Evolutionary conservation across 2,329 filamentous ascomycete species (phyloP), one percentile per base, ranked within the genome.

Genomic region (Phialemoniopsis sp.): DNA sequence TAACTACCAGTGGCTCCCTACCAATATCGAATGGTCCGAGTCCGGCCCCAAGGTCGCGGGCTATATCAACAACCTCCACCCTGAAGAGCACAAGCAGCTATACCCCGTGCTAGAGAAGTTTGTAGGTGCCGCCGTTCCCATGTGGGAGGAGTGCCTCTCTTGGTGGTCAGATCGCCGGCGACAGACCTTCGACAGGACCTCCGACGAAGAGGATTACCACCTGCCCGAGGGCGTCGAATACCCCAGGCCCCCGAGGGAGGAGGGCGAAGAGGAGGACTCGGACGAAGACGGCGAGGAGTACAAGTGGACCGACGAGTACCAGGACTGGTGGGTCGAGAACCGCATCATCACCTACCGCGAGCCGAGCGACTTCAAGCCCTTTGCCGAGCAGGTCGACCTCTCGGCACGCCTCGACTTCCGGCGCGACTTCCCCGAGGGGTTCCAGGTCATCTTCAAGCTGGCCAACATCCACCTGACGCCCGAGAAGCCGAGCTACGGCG

Each of bases 161-260:
- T 18, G 15, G 29, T 40, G 28, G 12, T 16, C 16, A 6, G 46
- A 46, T 19, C 34, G 34, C 3, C 38, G 46, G 3, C 41, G 44
- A 10, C 16, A 39, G 30, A n/a, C 9, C 4, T 10, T 46, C 3
- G 2, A 3, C 1, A 1, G 1, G 1, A 45, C 44, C 7, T 14
- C 42, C 31, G 44, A 48, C 37, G 42, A 43, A 0, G 31, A 40
- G 12, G 46, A 48, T 29, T 48, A 18, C 16, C 29, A 38, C 13
- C 8, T 48, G 1, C 41, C 44, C 5, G 42, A 43, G 13, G 44
- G 39, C n/a, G 5, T 39, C 8, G 13, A 5, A 5, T 46, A 39
- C 32, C 15, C 16, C 13, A 21, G 29, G 4, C 41, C 44, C 40
- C 36, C 31, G 21, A n/a, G 4, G 21, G 29, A 8, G 36, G 32